Evolutionary conservation across 768 basidiomycete species (phyloP), one percentile per base, ranked within the genome.

Genomic region (Porpolomopsis calyptriformis): DNA sequence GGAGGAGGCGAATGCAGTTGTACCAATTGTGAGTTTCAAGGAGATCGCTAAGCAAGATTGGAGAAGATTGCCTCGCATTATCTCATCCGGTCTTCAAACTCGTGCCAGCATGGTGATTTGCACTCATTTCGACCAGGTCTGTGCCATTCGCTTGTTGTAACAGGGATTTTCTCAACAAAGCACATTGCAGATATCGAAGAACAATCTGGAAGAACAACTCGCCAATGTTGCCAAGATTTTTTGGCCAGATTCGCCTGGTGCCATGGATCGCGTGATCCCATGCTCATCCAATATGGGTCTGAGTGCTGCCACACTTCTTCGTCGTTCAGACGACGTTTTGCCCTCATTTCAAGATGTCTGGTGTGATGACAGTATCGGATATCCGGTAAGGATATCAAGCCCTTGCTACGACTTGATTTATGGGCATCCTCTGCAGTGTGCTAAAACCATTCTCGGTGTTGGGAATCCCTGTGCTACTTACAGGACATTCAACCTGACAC

Each of bases 91-190:
- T 27, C 16, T 14, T 12, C 12, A 20, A 6, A 20, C 12, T 5
- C 43, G 43, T 12, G 19, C 29, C 8, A 20, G 22, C 22, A 7
- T 44, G 4, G 43, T 44, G 7, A 20, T 44, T 9, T 44, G 43
- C 43, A 44, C 43, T 9, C 43, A 44, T 33, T 44, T 44, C n/a
- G 43, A 44, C 22, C 29, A 29, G 43, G 43, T 44, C 9, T 6
- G 40, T 14, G 10, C 10, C 40, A 27, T 12, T 7, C 23, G 16
- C 40, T 19, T 6, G 8, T 22, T 23, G 10, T 25, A 11, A 7
- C 12, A 6, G 7, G 26, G 6, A 19, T 6, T 20, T 5, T 42
- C 24, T 8, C 7, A 42, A 10, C 40, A 6, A 19, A 25, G 19
- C 20, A 19, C n/a, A n/a, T n/a, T 44, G 33, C 43, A 44, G 43